Base-by-base conservation (phyloP, 1,139 yeast species). In the Taphrina betulina region DNA sequence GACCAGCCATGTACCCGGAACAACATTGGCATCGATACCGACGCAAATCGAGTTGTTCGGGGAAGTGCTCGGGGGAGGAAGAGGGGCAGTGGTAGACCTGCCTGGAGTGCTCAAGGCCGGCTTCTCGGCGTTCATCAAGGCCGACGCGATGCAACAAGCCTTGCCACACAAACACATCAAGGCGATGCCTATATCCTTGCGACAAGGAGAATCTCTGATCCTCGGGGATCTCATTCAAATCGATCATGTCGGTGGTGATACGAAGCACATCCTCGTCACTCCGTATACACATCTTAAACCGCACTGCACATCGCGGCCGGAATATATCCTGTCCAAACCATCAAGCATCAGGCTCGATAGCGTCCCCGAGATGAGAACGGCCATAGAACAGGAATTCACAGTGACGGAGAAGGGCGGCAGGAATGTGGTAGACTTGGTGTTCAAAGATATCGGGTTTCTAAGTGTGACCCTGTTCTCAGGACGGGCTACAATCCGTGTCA, bases 71-170 rank as follows among this genome's bases (percentile, higher is more conserved):
- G 46, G 44, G 23, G 22, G 41, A 7, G 54, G 54, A 10, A 29
- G 34, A 14, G 54, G 54, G 8, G 24, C 35, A 2, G 24, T 50
- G 31, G 46, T 50, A 20, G 54, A 50, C 17, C 41, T 50, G 34
- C 54, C 54, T 10, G 54, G 54, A 16, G 40, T 50, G 4, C 40
- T 50, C 33, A 50, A 50, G 22, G 43, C 23, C 5, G 54, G 54
- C 3, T 29, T 50, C 17, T 31, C 40, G 20, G 24, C 22, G 5
- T 31, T 17, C 14, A 34, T 50, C 31, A 33, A 31, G 33, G 41
- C 44, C 2, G 54, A 38, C 17, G 23, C 23, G 12, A 26, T 50
- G 5, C 46, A 14, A 5, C 10, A 31, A 23, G 16, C 36, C 2
- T 40, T 50, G 33, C 54, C 54, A 19, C 54, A 50, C 41, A 50